phyloP scores from a whole-genome alignment of 1,139 yeast genomes.

The Tardiomyces blankii region DNA sequence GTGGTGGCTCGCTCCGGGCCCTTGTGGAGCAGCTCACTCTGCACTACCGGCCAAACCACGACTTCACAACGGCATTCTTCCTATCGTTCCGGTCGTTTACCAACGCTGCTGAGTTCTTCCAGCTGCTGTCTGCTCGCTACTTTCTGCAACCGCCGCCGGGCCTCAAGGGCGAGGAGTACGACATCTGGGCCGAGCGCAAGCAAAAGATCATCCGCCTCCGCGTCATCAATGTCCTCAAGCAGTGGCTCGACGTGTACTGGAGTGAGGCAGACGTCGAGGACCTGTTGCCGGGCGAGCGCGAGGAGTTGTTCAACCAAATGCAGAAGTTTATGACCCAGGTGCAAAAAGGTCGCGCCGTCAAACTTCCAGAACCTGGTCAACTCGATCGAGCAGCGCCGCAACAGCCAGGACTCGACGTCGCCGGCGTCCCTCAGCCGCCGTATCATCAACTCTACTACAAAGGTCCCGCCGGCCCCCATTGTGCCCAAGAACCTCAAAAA shows the following conservation, averaged over 20 bases:
- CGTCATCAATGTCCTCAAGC: conserved; percentile 60
- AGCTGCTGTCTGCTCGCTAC: conserved; percentile 52
- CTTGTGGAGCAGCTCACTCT: conserved; percentile 75
- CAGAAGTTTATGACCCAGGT: conserved; percentile 42
- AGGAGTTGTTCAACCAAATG: conserved; percentile 31
- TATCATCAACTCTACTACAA: conserved; percentile 14
- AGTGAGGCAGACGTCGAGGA: conserved; percentile 43
- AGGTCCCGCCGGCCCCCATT: conserved; percentile 19
- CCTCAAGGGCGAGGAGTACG: conserved; percentile 70
- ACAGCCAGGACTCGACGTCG: no score
- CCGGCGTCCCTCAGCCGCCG: conserved; percentile 29
- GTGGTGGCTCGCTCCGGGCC: conserved; percentile 82
- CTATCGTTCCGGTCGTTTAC: conserved; percentile 70
- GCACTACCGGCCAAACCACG: conserved; percentile 58
- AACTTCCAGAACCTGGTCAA: conserved; percentile 8
- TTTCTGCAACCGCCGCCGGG: conserved; percentile 82
- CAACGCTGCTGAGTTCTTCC: conserved; percentile 54
- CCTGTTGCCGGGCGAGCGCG: conserved; percentile 2
- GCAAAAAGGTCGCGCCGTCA: conserved; percentile 26
- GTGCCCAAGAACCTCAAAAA: conserved; percentile 15
- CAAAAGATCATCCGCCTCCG: conserved; percentile 52
- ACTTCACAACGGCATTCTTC: conserved; percentile 61
- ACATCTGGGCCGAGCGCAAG: conserved; percentile 68
- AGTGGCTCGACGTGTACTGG: conserved; percentile 73
- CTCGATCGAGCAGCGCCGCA: no score